These are phyloP conservation scores for Claviceps sp. DNA, from an alignment of 2,329 filamentous ascomycete species.

Conservation along the genomic window DNA sequence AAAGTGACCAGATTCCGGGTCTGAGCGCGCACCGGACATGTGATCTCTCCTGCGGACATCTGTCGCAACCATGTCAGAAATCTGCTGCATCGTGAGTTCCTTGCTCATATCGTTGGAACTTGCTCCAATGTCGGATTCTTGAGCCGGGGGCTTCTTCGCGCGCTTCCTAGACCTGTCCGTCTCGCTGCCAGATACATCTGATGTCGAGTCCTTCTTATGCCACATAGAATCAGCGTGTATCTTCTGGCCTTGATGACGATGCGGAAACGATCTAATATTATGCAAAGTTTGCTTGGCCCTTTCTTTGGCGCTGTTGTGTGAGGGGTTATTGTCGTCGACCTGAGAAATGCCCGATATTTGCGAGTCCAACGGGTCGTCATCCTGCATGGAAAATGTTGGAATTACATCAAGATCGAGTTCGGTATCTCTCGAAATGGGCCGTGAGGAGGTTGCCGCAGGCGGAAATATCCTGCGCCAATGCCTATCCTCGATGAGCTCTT, in stretches of 20 bases:
- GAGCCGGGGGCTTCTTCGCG: conserved; percentile 15
- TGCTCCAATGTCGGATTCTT: conserved; percentile 27
- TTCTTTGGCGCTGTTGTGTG: conserved; percentile 40
- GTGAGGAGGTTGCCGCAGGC: conserved; percentile 16
- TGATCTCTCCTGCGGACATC: conserved; percentile 32
- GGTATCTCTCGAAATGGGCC: conserved; percentile 19
- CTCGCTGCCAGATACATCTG: conserved; percentile 48
- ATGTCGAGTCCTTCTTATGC: conserved; percentile 36
- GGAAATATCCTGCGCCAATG: conserved; percentile 62
- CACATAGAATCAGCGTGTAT: conserved; percentile 37
- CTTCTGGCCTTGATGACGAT: conserved; percentile 38
- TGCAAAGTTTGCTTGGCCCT: conserved; percentile 48
- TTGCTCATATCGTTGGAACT: conserved; percentile 34
- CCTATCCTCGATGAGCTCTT: conserved; percentile 66
- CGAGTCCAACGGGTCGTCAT: conserved; percentile 11
- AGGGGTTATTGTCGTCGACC: conserved; percentile 28
- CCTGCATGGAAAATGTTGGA: conserved; percentile 15
- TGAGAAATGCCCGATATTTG: conserved; percentile 12
- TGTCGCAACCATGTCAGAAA: conserved; percentile 45
- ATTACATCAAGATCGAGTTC: conserved; percentile 14
- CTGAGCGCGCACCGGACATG: conserved; percentile 17
- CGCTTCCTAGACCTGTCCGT: conserved; percentile 24
- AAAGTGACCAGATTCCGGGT: conserved; percentile 17
- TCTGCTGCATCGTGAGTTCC: conserved; percentile 46
- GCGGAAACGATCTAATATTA: conserved; percentile 39